Evolutionary conservation across 345 rosid species (phyloP).

Genomic region (Pugionium dolabratum): DNA sequence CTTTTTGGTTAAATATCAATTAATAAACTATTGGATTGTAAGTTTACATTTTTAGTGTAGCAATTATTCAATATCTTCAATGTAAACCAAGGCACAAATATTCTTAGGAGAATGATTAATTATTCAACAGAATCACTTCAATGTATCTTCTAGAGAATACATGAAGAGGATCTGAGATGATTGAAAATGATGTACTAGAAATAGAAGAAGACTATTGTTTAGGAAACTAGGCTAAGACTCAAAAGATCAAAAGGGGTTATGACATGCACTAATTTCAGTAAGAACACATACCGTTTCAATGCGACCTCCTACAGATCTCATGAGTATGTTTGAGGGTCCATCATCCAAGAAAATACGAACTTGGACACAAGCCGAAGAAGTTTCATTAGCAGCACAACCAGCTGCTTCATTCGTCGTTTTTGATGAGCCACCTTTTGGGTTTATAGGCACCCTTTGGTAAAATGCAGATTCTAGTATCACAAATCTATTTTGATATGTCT

Average conservation of each 20-base stretch:
- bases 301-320: conserved; percentile 46
- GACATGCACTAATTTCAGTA: conserved; percentile 14
- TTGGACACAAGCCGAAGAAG: conserved; percentile 91
- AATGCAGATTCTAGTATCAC: conserved; percentile 82
- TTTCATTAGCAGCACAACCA: conserved; percentile 45
- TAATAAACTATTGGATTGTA: conserved; percentile 7
- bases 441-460: conserved; percentile 77
- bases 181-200: background rate
- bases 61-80: background rate
- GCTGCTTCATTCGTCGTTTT: conserved; percentile 77
- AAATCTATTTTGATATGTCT: conserved; percentile 92
- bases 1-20: conserved; percentile 22
- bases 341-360: conserved; percentile 41
- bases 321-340: too few relatives aligned
- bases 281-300: conserved; percentile 79
- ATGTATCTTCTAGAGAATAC: too few relatives aligned
- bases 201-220: background rate
- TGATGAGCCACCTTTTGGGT: conserved; percentile 86
- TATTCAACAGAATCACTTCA: too few relatives aligned
- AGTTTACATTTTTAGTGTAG: background rate
- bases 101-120: background rate
- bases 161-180: too few relatives aligned
- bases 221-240: background rate
- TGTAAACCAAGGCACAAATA: conserved; percentile 13
- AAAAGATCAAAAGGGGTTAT: conserved; percentile 14